Base-by-base conservation (phyloP, 78 protist genomes). In the Dictyostelium brefeldianum region DNA sequence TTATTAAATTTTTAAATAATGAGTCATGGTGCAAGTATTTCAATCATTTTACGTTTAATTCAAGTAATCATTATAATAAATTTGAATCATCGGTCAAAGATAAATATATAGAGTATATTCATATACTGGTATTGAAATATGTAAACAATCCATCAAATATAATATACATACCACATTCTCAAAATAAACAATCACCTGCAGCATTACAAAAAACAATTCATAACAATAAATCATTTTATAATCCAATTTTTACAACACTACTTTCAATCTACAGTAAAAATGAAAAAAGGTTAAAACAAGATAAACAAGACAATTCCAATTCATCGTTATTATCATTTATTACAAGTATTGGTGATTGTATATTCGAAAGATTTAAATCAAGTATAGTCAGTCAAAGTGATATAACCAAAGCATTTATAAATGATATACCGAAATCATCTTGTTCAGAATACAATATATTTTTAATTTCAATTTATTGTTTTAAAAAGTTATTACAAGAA, bases 381-480 rank as follows among this genome's bases (percentile, higher is more conserved):
- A 3, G 18, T 3, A 36, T 36, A 36, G 43, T 36, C 2, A 36
- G 43, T 36, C 43, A 36, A 36, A 36, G 43, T 36, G 43, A 36
- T 36, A 36, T 36, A 36, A 36, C 43, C 43, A 36, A 36, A 36
- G 43, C 43, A 36, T 36, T 36, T 36, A 36, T 36, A 36, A 36
- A 36, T 36, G 43, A 36, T 36, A 36, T 36, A 1, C 43, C 43
- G 2, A 36, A 36, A 36, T 36, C 43, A 36, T 36, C 43, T 3
- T 36, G 1, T 3, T 36, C 43, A 36, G 70, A 62, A 22, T 62
- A 62, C 14, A 62, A 62, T 62, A 22, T 62, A 25, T 25, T 62
- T 62, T 62, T 62, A 62, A 62, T 62, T 25, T 62, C 70, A 62
- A 62, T 62, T 62, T 62, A 62, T 62, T 62, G 70, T 25, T 62